Evolutionary conservation across 1,284 basidiomycete genomes (phyloP).

Genomic region (Ustilago shanxiensis): DNA sequence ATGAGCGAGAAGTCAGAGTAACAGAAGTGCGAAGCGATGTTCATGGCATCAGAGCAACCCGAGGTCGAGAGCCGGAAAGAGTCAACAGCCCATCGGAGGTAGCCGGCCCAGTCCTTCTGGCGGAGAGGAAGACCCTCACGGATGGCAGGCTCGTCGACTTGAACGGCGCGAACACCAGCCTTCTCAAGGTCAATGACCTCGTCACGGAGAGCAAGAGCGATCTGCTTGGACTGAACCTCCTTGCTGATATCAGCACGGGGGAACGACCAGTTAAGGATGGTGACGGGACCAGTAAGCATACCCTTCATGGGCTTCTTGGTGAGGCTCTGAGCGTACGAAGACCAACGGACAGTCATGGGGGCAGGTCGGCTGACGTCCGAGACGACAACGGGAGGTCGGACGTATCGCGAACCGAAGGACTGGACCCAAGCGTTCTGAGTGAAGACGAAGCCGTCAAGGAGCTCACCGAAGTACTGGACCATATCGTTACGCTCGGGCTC

Average conservation of each 20-base stretch:
- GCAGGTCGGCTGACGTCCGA: constrained; percentile 94
- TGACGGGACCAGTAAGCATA: constrained; percentile 84
- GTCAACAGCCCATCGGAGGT: constrained; percentile 70
- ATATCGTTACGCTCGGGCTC: constrained; percentile 99
- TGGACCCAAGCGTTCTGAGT: constrained; percentile 99
- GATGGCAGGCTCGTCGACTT: constrained; percentile 99
- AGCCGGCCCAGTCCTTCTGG: constrained; percentile 66
- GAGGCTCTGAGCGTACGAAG: constrained; percentile 93
- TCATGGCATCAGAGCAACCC: constrained; percentile 66
- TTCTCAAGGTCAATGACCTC: constrained; percentile 98
- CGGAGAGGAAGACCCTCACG: constrained; percentile 82
- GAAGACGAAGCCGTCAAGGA: constrained; percentile 94
- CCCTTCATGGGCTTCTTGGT: constrained; percentile 98
- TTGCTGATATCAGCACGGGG: constrained; percentile 97
- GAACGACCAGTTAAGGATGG: constrained; percentile 99
- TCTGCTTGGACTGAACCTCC: constrained; percentile 97
- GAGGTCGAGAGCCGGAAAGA: constrained; percentile 68
- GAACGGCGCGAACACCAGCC: constrained; percentile 96
- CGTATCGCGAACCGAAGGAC: constrained; percentile 89
- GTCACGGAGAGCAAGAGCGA: constrained; percentile 97
- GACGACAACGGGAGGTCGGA: constrained; percentile 98
- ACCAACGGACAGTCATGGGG: constrained; percentile 98
- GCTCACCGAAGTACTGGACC: constrained; percentile 99
- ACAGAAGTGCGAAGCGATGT: constrained; percentile 70
- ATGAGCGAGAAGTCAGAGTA: constrained; percentile 87